Conservation (phyloP, 257 asterid species). For the Solanum ahanhuiri region DNA sequence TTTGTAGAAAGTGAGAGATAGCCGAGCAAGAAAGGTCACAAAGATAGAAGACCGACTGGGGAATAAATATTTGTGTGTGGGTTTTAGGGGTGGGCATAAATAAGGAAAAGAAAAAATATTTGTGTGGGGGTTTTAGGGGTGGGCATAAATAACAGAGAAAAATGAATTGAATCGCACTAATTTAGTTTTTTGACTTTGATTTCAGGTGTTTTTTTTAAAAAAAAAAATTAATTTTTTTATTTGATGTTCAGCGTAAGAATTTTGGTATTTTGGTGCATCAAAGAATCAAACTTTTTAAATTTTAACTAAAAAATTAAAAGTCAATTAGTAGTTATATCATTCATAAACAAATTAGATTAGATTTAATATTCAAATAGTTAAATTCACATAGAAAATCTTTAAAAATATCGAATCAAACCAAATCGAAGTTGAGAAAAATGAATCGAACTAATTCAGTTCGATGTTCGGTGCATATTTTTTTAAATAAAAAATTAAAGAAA, state of each 20-base stretch:
- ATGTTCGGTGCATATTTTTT: not conserved
- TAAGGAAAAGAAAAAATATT: too few relatives aligned
- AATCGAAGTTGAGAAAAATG: too few relatives aligned
- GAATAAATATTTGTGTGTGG: not conserved
- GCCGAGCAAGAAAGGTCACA: not conserved
- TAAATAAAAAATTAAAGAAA: too few relatives aligned
- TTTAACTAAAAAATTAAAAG: not conserved
- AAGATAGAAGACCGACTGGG: not conserved
- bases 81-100: not conserved
- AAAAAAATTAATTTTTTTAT: too few relatives aligned
- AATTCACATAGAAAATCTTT: too few relatives aligned
- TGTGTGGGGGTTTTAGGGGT: not conserved
- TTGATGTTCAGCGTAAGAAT: not conserved
- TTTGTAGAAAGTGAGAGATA: not conserved
- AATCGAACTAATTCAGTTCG: too few relatives aligned
- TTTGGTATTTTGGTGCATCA: too few relatives aligned
- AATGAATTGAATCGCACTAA: not conserved
- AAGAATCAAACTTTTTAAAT: too few relatives aligned
- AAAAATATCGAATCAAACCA: too few relatives aligned
- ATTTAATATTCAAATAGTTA: not conserved
- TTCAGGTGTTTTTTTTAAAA: too few relatives aligned
- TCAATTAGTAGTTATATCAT: not conserved
- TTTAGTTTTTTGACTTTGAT: not conserved
- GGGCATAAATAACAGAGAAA: not conserved
- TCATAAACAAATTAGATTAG: too few relatives aligned